Base-by-base conservation (phyloP, 148 eudicot species). In the Dysphania ambrosioides region DNA sequence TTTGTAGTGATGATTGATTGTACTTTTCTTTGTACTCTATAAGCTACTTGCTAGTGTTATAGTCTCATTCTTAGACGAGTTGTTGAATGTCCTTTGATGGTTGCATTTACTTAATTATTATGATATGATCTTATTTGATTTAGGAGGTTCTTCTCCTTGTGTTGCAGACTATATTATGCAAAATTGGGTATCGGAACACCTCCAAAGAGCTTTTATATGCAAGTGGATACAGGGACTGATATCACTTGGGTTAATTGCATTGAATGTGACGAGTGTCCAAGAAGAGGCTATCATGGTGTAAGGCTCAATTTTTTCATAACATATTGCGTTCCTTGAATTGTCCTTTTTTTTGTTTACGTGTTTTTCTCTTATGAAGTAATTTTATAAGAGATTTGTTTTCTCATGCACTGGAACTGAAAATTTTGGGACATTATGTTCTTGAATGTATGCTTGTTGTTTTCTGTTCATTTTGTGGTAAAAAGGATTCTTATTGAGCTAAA, bases 161-260 rank as follows among this genome's bases (percentile, higher is more conserved):
- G 35, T 67, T 84, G 78, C 85, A 94, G 98, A 85, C 86, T 94
- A 36, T 94, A 94, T 85, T 94, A 88, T 87, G 91, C 98, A 63
- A 88, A 86, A 80, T 85, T 94, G 69, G 97, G 90, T 56, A 87
- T 94, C 64, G 98, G 98, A 57, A 90, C 93, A 34, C 98, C 98
- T 68, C 83, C 97, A 19, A 85, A 81, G 78, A 90, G 86, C 78
- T 94, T 92, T 78, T 91, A 86, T 78, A 90, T 94, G 85, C 98
- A 94, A 88, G 98, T 94, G 41, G 98, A 94, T 72, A 94, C 98
- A 29, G 98, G 98, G 72, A 92, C 85, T 79, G 97, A 92, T 73
- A 90, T 92, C 65, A 90, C 89, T 76, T 94, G 98, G 98, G 92
- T 94, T 66, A 94, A 94, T 79, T 91, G 98, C 85, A 85, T 92